Evolutionary conservation across 768 basidiomycete genomes (phyloP), one percentile per base, ranked within the genome.

Genomic region (Trametes cingulata): DNA sequence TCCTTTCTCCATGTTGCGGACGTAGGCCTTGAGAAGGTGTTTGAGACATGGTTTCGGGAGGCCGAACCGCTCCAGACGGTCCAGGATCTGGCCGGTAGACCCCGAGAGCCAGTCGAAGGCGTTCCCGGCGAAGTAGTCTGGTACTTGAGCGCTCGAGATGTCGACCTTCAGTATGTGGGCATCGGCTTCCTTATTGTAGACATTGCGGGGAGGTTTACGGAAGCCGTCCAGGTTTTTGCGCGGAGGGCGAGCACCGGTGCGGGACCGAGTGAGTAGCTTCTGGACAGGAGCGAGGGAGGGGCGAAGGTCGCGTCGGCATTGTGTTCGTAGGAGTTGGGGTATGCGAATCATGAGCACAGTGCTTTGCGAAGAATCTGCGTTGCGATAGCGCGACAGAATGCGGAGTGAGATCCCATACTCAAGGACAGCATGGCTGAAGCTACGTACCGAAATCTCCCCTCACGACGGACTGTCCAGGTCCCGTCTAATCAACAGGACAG

Each of bases 31-130:
- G 6, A 88, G 76, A 3, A 87, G 76, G 10, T 71, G 72, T 2
- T 55, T 53, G 2, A 78, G 54, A 55, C 85, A 76, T 0, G 48
- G 29, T 1, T 56, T 29, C 17, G 79, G 78, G 17, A 88, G 72
- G 12, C 86, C 86, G 59, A 82, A 86, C 1, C 72, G 63, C 14
- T 69, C 60, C 15, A 88, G 70, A 35, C 86, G 82, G 3, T 66
- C 56, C 14, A 54, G 69, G 2, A 82, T 58, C 1, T 40, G 25
- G 13, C 33, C 14, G 5, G 14, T 3, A 17, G 64, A 69, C 24
- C 62, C 60, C 8, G 48, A 48, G 2, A 75, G 71, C 85, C 85
- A 86, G 0, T 56, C 40, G 6, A 63, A 52, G 12, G 78, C 78
- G 40, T 79, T 68, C 4, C 56, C 59, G 46, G 76, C 63, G 50